Conservation (phyloP, 208 protist species). For the Tritrichomonas foetus region DNA sequence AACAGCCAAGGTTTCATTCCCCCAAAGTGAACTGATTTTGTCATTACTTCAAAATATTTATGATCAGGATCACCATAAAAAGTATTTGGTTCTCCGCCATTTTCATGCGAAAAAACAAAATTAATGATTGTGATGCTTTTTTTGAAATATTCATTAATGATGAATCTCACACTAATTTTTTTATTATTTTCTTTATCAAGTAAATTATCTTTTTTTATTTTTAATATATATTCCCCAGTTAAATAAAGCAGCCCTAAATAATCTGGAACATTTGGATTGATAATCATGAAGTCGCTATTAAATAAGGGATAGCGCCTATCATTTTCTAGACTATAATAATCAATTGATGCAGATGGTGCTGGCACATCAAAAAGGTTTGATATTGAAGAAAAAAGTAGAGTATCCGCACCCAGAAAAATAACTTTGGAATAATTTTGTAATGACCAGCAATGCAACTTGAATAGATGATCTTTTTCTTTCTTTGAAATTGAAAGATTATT, state of each 20-base stretch:
- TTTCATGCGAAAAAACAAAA: not conserved
- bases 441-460: not conserved
- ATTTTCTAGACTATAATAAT: not conserved
- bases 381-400: not conserved
- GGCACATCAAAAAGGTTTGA: not conserved
- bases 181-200: not conserved
- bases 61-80: not conserved
- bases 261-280: not conserved
- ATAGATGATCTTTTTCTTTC: not conserved
- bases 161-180: too few relatives aligned
- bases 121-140: not conserved
- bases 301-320: not conserved
- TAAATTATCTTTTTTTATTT: not conserved
- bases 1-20: not conserved
- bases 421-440: not conserved
- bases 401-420: not conserved
- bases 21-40: not conserved
- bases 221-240: not conserved
- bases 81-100: not conserved
- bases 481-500: not conserved
- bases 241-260: not conserved
- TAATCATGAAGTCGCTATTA: not conserved
- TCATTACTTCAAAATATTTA: not conserved
- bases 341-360: not conserved
- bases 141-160: not conserved